Evolutionary conservation across 257 asterid genomes (phyloP).

Genomic region (Schizonepeta tenuifolia): DNA sequence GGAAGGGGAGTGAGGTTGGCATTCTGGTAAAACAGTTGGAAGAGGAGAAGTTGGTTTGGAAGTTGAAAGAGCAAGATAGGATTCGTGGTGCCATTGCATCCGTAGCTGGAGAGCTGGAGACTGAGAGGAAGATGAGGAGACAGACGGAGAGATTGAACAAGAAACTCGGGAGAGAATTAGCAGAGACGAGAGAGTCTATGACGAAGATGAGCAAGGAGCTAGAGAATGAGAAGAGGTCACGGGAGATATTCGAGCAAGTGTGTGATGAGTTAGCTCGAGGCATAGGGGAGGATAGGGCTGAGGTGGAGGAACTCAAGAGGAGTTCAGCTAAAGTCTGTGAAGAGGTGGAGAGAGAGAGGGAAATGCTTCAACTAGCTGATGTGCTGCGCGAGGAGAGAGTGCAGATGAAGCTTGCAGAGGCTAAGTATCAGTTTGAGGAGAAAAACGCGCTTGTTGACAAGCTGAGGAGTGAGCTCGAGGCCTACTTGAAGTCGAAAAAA

Average conservation of each 20-base stretch:
- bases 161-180: constrained; percentile 84
- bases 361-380: constrained; percentile 95
- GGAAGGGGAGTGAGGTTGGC: constrained; percentile 53
- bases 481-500: constrained; percentile 61
- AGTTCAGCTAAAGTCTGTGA: constrained; percentile 67
- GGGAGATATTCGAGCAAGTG: constrained; percentile 78
- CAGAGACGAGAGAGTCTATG: constrained; percentile 62
- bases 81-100: constrained; percentile 60
- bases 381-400: constrained; percentile 93
- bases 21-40: constrained; percentile 59
- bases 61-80: constrained; percentile 72
- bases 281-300: constrained; percentile 83
- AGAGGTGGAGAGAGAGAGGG: constrained; percentile 91
- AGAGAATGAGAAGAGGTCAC: constrained; percentile 79
- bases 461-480: constrained; percentile 75
- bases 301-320: constrained; percentile 77
- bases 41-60: constrained; percentile 68
- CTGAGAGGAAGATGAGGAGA: constrained; percentile 80
- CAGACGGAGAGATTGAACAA: constrained; percentile 90
- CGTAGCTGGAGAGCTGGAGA: constrained; percentile 66
- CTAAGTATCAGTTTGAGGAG: constrained; percentile 93
- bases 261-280: constrained; percentile 90
- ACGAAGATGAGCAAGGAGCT: constrained; percentile 55
- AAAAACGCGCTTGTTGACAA: constrained; percentile 74
- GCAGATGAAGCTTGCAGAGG: constrained; percentile 94